phyloP scores from a whole-genome alignment of 2,329 filamentous ascomycete genomes.

The Ophiocordyceps polyrhachis-furcata region DNA sequence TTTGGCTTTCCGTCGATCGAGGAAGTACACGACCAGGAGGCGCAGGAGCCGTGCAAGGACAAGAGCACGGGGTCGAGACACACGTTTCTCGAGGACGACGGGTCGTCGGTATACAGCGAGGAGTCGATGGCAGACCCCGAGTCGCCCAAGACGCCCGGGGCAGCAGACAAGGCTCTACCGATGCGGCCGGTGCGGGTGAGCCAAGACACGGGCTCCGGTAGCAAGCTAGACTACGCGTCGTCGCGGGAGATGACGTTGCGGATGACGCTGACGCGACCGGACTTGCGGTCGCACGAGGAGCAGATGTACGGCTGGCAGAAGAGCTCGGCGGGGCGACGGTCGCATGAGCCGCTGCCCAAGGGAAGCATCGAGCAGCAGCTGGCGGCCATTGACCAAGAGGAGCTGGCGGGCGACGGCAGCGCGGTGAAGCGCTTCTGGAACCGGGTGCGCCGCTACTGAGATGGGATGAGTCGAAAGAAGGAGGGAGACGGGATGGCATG shows the following conservation, averaged over 20 bases:
- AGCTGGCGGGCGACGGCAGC: constrained; percentile 23
- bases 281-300: constrained; percentile 59
- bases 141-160: constrained; percentile 37
- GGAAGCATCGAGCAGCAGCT: constrained; percentile 35
- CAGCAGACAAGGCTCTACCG: constrained; percentile 20
- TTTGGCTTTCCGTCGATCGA: constrained; percentile 69
- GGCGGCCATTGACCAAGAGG: constrained; percentile 32
- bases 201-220: constrained; percentile 10
- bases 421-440: constrained; percentile 49
- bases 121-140: constrained; percentile 37
- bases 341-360: constrained; percentile 21
- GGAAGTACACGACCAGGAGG: constrained; percentile 15
- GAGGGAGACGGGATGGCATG: too few species aligned
- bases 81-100: constrained; percentile 40
- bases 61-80: constrained; percentile 13
- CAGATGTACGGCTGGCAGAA: constrained; percentile 52
- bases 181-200: constrained; percentile 10
- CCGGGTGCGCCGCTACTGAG: constrained; percentile 28
- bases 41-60: constrained; percentile 3
- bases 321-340: constrained; percentile 21
- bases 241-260: constrained; percentile 84
- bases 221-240: constrained; percentile 26
- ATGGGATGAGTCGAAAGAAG: background rate
- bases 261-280: constrained; percentile 84
- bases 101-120: constrained; percentile 34